Percentiles rank a stretch among this genome's conserved stretches.
These are phyloP conservation scores for Heracleum sosnowskyi DNA, from an alignment of 129 eudicot genomes.

Conservation along the genomic window DNA sequence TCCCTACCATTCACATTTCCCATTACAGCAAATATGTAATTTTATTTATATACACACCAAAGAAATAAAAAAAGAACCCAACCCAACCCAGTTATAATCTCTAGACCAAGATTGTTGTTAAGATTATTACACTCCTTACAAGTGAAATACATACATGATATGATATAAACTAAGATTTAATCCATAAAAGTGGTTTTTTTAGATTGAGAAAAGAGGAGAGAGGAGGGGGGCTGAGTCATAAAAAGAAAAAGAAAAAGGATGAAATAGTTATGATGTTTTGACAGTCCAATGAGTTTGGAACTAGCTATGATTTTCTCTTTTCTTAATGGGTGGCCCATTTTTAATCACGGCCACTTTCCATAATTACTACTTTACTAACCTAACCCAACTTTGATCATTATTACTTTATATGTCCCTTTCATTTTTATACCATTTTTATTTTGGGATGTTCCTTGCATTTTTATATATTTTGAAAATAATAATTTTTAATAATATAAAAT, in stretches of 20 bases:
- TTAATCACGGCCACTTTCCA: no score
- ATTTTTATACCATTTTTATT: no score
- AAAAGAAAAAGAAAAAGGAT: not conserved
- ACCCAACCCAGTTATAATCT: not conserved
- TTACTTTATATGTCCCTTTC: no score
- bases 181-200: not conserved
- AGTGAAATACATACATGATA: not conserved
- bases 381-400: no score
- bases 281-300: conserved; percentile 27
- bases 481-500: no score
- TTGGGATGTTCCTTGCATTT: no score
- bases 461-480: no score
- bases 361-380: no score
- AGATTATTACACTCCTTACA: not conserved
- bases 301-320: not conserved
- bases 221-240: not conserved
- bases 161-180: not conserved
- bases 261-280: not conserved
- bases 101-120: not conserved
- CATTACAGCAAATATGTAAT: conserved; percentile 26
- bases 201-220: not conserved
- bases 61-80: not conserved
- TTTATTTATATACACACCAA: not conserved
- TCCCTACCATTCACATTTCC: conserved; percentile 94
- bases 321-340: not conserved